phyloP scores from a whole-genome alignment of 768 basidiomycete genomes.

The Tulasnella sp. region DNA sequence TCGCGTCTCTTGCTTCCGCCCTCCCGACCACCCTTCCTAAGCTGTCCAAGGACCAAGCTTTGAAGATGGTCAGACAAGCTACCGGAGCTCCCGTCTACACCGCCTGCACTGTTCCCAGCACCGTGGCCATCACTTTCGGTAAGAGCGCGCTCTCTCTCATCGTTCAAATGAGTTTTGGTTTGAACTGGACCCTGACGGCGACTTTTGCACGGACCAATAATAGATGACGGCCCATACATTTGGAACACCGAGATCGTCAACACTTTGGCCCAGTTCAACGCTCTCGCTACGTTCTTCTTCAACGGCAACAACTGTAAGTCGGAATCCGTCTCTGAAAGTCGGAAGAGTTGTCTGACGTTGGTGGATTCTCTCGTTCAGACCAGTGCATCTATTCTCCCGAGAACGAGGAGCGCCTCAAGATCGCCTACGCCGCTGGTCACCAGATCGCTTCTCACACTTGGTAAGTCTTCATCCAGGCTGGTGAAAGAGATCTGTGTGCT shows the following conservation, averaged over 20 bases:
- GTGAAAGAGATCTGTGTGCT: not conserved
- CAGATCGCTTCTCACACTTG: conserved; percentile 24
- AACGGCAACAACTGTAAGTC: conserved; percentile 5
- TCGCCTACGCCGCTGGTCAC: conserved; percentile 8
- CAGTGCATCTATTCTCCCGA: not conserved
- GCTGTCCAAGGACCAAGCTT: not conserved
- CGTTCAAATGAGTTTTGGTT: not conserved
- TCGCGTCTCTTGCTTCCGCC: not conserved
- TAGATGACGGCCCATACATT: conserved; percentile 30
- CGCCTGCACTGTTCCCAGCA: not conserved
- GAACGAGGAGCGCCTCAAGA: not conserved
- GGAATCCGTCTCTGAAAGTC: not conserved
- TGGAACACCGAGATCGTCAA: conserved; percentile 22
- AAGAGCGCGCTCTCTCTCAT: not conserved
- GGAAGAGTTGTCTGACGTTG: not conserved
- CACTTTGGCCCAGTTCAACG: not conserved
- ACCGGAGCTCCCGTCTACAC: no score
- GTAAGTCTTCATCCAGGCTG: not conserved
- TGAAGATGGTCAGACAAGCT: not conserved
- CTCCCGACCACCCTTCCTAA: not conserved
- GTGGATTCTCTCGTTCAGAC: not conserved
- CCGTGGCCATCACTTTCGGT: not conserved
- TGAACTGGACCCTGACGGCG: conserved; percentile 4
- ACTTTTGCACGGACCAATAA: conserved; percentile 5
- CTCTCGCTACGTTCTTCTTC: conserved; percentile 27